Evolutionary conservation across 2,329 filamentous ascomycete genomes (phyloP), one percentile per base, ranked within the genome.

Genomic region (Aspergillus aculeatus): DNA sequence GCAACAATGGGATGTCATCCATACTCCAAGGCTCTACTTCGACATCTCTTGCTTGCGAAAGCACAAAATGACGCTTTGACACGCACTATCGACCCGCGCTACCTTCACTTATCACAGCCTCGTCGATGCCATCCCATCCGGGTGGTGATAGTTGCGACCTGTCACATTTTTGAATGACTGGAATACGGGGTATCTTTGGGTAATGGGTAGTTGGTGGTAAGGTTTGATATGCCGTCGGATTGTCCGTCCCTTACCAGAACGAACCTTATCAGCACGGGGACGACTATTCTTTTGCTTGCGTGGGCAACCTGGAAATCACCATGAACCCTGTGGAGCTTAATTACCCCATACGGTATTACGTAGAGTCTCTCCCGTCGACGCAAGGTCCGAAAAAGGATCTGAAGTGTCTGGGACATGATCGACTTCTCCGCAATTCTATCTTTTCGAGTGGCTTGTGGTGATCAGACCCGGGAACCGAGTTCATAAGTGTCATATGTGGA

Each of bases 401-500:
- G 12, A 16, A 35, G 32, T 35, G 32, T 16, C 14, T 35, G 48
- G 48, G n/a, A 16, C 1, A n/a, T 26, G 31, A 14, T 53, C 19
- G 24, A 38, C 31, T 53, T 23, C 38, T 32, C 32, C 50, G 50
- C 31, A n/a, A 24, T 38, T 10, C 19, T 21, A 21, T 7, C 12
- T 29, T 7, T 19, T 16, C n/a, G 16, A 41, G 32, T 53, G 23
- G 12, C 44, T 24, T 48, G 41, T 52, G 59, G 32, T 32, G 58
- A 63, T 63, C 58, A 50, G 29, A 58, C 44, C 61, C 52, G 35
- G 51, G 51, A 54, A 61, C 61, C 61, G 51, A 58, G 29, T 26
- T 16, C 38, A 58, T 51, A 58, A 29, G 26, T 29, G 26, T 29
- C 26, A 29, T 29, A 29, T 56, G 52, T 54, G 54, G 14, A 38